Conservation (phyloP, 2,329 filamentous ascomycete species). For the Sporothrix euskadiensis region DNA sequence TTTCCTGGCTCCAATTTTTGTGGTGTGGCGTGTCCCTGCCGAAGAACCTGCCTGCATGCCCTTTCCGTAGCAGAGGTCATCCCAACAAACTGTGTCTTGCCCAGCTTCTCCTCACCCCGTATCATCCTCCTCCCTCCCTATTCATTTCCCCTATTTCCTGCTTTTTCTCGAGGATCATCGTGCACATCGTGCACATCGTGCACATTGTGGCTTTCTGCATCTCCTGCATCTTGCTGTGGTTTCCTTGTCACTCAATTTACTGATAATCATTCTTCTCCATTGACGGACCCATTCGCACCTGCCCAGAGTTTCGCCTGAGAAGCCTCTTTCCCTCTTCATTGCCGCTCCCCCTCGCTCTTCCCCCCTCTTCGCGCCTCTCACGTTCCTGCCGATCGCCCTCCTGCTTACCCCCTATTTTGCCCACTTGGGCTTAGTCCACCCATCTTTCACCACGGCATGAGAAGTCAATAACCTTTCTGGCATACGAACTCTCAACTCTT, state of each 20-base stretch:
- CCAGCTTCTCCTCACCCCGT: neutral
- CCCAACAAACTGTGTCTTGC: neutral
- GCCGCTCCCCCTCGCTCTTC: slow-evolving; percentile 1
- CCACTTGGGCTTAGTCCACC: neutral
- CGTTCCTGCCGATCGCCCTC: slow-evolving; percentile 13
- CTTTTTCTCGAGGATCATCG: neutral
- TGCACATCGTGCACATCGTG: neutral
- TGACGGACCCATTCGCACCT: neutral
- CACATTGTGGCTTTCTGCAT: neutral
- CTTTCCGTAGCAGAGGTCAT: neutral
- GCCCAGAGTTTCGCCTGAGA: neutral
- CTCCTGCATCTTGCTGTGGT: neutral
- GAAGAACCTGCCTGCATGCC: slow-evolving; percentile 4
- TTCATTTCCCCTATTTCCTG: slow-evolving; percentile 14
- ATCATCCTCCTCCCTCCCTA: neutral
- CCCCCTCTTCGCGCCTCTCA: neutral
- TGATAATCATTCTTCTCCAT: neutral
- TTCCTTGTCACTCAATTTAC: neutral
- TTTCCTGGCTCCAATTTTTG: neutral
- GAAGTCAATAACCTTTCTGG: neutral
- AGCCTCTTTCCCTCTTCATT: neutral
- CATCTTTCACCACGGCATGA: neutral
- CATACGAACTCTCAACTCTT: neutral
- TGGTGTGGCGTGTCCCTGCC: neutral
- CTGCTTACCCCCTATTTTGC: neutral